A percentile compares a stretch with the other conserved stretches of the same genome.
These are phyloP conservation scores for Monilinia fructigena DNA, from an alignment of 2,329 filamentous ascomycete genomes.

Conservation along the genomic window DNA sequence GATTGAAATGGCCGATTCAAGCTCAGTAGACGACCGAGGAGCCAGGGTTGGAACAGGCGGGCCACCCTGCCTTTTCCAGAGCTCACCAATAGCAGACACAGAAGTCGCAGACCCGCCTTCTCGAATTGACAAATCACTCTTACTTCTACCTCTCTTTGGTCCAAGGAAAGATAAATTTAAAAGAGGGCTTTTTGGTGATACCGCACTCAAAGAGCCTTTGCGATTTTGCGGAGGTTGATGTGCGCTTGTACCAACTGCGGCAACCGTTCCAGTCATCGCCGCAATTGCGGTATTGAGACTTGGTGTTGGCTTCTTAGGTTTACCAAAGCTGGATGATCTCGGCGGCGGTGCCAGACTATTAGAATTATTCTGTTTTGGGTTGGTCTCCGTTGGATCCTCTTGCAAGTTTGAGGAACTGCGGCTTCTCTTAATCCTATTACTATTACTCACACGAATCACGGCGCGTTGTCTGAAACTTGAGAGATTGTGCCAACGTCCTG, in stretches of 20 bases:
- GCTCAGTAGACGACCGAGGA: conserved; percentile 45
- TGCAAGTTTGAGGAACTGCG: conserved; percentile 35
- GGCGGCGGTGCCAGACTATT: conserved; percentile 49
- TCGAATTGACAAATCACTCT: conserved; percentile 36
- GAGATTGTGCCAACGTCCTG: conserved; percentile 27
- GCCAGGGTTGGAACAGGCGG: conserved; percentile 56
- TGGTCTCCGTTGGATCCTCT: conserved; percentile 33
- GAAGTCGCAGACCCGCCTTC: conserved; percentile 7
- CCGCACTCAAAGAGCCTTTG: conserved; percentile 59
- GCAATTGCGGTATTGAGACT: conserved; percentile 60
- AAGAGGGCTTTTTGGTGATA: conserved; percentile 50
- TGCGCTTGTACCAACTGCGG: conserved; percentile 51
- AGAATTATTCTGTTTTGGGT: conserved; percentile 40
- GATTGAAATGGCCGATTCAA: conserved; percentile 28
- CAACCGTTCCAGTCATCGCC: conserved; percentile 54
- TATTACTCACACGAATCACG: conserved; percentile 38
- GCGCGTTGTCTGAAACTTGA: conserved; percentile 11
- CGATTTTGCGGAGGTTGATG: conserved; percentile 46
- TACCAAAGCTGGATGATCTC: conserved; percentile 49
- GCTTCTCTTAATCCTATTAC: conserved; percentile 37
- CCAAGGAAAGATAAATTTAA: conserved; percentile 44
- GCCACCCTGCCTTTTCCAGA: conserved; percentile 57
- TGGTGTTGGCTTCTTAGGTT: conserved; percentile 49
- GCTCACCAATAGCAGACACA: conserved; percentile 45
- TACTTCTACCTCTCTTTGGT: conserved; percentile 57